Base-by-base conservation (phyloP, 495 filamentous ascomycete genomes). In the Articulospora tetracladia region DNA sequence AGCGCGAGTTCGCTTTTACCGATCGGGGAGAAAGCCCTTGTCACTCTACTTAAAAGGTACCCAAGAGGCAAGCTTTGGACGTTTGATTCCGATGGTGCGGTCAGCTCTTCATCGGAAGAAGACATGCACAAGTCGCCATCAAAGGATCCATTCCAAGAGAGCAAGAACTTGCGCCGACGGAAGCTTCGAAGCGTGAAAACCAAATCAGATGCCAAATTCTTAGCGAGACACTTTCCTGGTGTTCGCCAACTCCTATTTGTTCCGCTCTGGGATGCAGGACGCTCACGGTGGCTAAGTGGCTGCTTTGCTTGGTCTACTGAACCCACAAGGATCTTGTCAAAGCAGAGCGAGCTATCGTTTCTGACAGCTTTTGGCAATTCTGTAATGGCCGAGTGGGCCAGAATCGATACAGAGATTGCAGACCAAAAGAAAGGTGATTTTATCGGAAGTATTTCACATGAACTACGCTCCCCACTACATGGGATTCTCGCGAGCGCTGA, bases 251-350 rank as follows among this genome's bases (percentile, higher is more conserved):
- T 84, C 7, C 70, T 83, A 2, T 83, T 88, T 60, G 68, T 85
- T 19, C 88, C 88, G 0, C 67, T 91, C 2, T 92, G 87, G 83
- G 86, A 91, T 67, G 79, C 85, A 13, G 81, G 82, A 47, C 77
- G 76, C 26, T 82, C 83, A 12, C 77, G 86, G 47, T 91, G 87
- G 87, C 88, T 85, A 62, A 77, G 83, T 0, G 86, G 85, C 10
- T 82, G 83, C 28, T 85, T 90, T 61, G 82, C 81, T 22, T 91
- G 84, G 82, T 87, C 77, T 1, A 70, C 71, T 10, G 70, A 74
- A 20, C 64, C 70, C 0, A 77, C 74, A 0, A 73, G 74, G 8
- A 73, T 79, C 44, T 71, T 82, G 23, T 78, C 70, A 23, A 70
- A 68, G 30, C 73, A 79, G 8, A 69, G 67, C 32, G 75, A 78